A percentile compares a stretch with the other conserved stretches of the same genome.
Evolutionary conservation across 257 asterid species (phyloP).

Genomic region (Apocynum venetum): DNA sequence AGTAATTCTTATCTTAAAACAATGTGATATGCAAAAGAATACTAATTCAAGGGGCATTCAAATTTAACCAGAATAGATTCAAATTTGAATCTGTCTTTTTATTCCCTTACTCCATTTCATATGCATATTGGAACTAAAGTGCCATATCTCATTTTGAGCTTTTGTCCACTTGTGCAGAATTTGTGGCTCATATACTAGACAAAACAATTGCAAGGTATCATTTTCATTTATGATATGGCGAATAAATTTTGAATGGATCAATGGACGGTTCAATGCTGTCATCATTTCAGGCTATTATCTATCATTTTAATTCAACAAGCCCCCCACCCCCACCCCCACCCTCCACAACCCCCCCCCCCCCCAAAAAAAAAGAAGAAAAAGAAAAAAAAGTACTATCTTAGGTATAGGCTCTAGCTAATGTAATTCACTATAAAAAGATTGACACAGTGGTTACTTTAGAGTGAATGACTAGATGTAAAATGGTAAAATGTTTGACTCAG

Average conservation of each 20-base stretch:
- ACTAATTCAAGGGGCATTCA: not conserved
- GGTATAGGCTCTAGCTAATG: too few species aligned
- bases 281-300: not conserved
- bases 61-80: not conserved
- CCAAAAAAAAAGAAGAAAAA: too few species aligned
- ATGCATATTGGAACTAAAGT: not conserved
- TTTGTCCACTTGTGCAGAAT: slow-evolving; percentile 50
- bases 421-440: too few species aligned
- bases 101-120: not conserved
- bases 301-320: not conserved
- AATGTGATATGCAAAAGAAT: not conserved
- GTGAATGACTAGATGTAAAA: not conserved
- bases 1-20: too few species aligned
- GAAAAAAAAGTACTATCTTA: too few species aligned
- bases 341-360: too few species aligned
- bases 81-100: not conserved
- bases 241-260: not conserved
- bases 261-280: not conserved
- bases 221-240: slow-evolving; percentile 9
- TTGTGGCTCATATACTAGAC: slow-evolving; percentile 71
- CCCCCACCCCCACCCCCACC: too few species aligned
- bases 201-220: slow-evolving; percentile 71
- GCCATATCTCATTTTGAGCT: not conserved
- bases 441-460: too few species aligned
- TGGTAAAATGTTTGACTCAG: not conserved